Conservation (phyloP, 768 basidiomycete species). For the Lactarius indigo region DNA sequence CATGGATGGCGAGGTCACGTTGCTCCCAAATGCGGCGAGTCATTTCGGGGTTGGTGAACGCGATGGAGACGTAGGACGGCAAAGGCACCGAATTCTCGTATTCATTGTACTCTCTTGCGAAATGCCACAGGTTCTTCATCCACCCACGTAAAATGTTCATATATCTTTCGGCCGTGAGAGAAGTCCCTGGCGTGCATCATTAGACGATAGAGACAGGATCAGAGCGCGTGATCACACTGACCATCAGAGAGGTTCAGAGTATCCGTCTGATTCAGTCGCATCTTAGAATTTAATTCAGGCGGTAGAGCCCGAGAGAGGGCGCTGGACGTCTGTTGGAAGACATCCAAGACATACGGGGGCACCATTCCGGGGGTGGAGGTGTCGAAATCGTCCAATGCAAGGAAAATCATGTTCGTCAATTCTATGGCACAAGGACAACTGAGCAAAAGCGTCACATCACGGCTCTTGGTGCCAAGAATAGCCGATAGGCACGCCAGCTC, state of each 20-base stretch:
- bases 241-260: too few relatives aligned
- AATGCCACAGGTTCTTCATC: neutral
- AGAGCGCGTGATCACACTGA: too few relatives aligned
- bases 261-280: too few relatives aligned
- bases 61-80: too few relatives aligned
- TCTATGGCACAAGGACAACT: neutral
- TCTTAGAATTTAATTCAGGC: too few relatives aligned
- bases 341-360: too few relatives aligned
- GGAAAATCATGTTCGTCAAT: neutral
- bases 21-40: neutral
- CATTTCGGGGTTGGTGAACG: neutral
- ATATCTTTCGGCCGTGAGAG: too few relatives aligned
- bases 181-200: too few relatives aligned
- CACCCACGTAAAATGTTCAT: neutral
- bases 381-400: neutral
- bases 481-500: neutral
- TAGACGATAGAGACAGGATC: too few relatives aligned
- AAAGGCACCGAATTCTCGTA: neutral
- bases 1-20: neutral
- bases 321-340: too few relatives aligned
- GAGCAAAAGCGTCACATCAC: neutral
- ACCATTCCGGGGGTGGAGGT: too few relatives aligned
- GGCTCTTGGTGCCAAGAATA: neutral
- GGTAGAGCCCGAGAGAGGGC: too few relatives aligned
- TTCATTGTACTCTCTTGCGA: neutral